Evolutionary conservation across 345 rosid species (phyloP).

Genomic region (Carallia pectinifolia): DNA sequence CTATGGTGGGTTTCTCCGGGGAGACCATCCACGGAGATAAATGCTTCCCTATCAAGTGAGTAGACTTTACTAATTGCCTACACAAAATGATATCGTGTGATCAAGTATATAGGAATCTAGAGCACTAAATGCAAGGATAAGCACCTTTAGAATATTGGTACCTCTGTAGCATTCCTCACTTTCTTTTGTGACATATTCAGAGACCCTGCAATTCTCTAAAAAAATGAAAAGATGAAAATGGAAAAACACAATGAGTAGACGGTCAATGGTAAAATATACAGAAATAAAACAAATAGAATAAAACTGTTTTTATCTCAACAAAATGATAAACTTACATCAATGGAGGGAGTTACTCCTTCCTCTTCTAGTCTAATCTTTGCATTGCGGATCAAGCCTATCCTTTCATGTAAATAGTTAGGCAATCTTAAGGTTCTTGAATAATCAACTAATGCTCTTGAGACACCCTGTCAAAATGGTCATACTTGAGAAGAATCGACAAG

Average conservation of each 20-base stretch:
- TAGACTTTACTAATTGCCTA: conserved; percentile 78
- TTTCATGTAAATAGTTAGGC: conserved; percentile 81
- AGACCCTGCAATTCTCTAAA: conserved; percentile 81
- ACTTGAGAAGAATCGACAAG: background rate
- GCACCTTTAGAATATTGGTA: conserved; percentile 16
- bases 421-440: conserved; percentile 79
- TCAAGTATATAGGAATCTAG: conserved; percentile 17
- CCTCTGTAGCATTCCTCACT: conserved; percentile 96
- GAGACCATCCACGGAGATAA: conserved; percentile 82
- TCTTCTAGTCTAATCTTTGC: conserved; percentile 79
- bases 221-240: conserved; percentile 11
- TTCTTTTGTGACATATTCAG: conserved; percentile 88
- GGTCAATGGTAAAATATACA: background rate
- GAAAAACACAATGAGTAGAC: background rate
- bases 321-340: conserved; percentile 61
- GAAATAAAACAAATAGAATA: background rate
- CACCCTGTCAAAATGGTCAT: conserved; percentile 48
- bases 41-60: conserved; percentile 91
- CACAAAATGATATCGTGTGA: conserved; percentile 15
- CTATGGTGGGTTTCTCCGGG: conserved; percentile 94
- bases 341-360: conserved; percentile 78
- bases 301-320: background rate
- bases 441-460: conserved; percentile 82
- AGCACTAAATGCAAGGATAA: conserved; percentile 1
- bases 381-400: conserved; percentile 76